Conservation (phyloP, 2,329 filamentous ascomycete species). For the Beauveria medogensis region DNA sequence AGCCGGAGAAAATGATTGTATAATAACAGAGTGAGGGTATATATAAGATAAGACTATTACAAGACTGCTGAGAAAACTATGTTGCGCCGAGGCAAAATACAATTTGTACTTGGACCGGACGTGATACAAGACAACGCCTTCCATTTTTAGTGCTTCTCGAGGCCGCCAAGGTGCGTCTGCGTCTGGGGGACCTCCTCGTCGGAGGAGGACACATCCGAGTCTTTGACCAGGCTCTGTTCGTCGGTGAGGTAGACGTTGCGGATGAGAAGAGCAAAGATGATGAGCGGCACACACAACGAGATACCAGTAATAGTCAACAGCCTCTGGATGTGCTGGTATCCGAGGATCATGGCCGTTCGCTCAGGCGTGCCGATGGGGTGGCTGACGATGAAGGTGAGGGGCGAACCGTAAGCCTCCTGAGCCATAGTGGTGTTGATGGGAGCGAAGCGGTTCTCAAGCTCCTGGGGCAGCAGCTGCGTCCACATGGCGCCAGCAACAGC, state of each 20-base stretch:
- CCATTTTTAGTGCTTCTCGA: neutral
- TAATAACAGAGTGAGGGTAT: conserved; percentile 4
- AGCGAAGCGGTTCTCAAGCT: conserved; percentile 43
- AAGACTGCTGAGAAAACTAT: neutral
- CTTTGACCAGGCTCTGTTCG: conserved; percentile 34
- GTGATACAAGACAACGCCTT: neutral
- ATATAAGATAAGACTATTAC: conserved; percentile 2
- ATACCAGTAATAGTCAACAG: conserved; percentile 41
- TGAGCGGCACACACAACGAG: conserved; percentile 39
- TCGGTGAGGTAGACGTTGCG: conserved; percentile 39
- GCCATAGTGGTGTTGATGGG: conserved; percentile 27
- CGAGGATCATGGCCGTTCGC: conserved; percentile 32
- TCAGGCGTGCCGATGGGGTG: conserved; percentile 35
- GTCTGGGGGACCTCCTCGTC: conserved; percentile 12
- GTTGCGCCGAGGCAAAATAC: neutral
- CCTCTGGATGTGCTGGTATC: conserved; percentile 40
- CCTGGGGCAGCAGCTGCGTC: conserved; percentile 45
- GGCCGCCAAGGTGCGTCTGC: conserved; percentile 3
- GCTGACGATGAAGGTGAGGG: conserved; percentile 21
- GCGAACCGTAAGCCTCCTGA: conserved; percentile 22
- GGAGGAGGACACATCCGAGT: conserved; percentile 13
- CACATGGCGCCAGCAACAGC: conserved; percentile 55
- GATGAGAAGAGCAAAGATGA: conserved; percentile 33
- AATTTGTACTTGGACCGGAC: neutral
- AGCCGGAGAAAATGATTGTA: neutral